Base-by-base conservation (phyloP, 352 stramenopile genomes). In the Phytophthora meadii region DNA sequence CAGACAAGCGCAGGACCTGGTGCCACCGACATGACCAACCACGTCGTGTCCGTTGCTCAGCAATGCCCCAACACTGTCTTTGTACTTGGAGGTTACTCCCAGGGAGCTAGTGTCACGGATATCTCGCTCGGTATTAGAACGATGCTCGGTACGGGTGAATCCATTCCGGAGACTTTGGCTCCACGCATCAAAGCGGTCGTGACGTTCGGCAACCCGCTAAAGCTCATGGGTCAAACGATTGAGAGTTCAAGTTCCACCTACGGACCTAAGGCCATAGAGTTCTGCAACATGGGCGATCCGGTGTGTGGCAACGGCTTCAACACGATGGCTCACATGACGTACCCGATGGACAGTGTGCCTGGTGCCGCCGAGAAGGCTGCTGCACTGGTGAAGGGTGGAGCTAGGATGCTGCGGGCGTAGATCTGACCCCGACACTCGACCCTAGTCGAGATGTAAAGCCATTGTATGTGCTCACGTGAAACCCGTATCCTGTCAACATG, bases 21-120 rank as follows among this genome's bases (percentile, higher is more conserved):
- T 0, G 72, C 68, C 42, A 80, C 62, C 28, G 72, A 75, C 42
- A 72, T 80, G 72, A 68, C 67, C 15, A 77, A 72, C 50, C 64
- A 77, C 14, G 53, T 80, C 51, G 40, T 65, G 17, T 54, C 42
- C 1, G 66, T 71, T 9, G 65, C 72, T 0, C 8, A 61, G n/a
- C 32, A 68, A 24, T 81, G 72, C n/a, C 68, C 72, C 4, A 60
- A 76, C 37, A 68, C 70, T 2, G 61, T 68, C 2, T 77, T 77
- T 25, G 59, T 74, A 22, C 42, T 76, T 4, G 70, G 70, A 14
- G 69, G 69, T 0, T 77, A 77, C 57, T 81, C 72, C 0, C 72
- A 81, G 49, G 67, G 72, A 6, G 70, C 65, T 8, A 76, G 66
- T n/a, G 66, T 79, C 36, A 76, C 66, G 0, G 61, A 68, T 41